Conservation (phyloP, 495 filamentous ascomycete species). For the Podospora fimiseda region DNA sequence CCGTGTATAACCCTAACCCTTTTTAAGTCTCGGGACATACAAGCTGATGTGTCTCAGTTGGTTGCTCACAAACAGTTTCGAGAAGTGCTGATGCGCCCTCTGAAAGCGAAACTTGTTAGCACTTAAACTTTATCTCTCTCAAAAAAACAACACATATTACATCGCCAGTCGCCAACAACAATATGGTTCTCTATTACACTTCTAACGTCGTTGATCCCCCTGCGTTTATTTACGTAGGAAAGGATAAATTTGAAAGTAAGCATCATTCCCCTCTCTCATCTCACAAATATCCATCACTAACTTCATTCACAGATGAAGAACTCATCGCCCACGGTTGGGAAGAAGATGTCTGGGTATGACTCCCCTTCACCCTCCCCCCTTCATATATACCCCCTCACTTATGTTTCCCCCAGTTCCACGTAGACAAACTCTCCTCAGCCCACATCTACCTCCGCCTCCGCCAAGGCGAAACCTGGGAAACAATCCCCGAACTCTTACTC, state of each 20-base stretch:
- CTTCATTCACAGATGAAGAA: constrained; percentile 69
- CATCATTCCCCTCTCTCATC: background rate
- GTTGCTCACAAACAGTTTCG: background rate
- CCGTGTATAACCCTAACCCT: constrained; percentile 6
- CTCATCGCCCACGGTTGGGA: constrained; percentile 89
- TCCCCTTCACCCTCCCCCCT: background rate
- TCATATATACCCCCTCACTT: background rate
- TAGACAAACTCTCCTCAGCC: constrained; percentile 92
- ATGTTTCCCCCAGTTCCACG: constrained; percentile 66
- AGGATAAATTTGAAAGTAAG: constrained; percentile 98
- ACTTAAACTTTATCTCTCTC: background rate
- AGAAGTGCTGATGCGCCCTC: background rate
- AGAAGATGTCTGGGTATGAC: constrained; percentile 69
- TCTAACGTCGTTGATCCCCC: constrained; percentile 65
- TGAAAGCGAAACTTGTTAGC: background rate
- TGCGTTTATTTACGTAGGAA: constrained; percentile 90
- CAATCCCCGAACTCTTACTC: constrained; percentile 66
- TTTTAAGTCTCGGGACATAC: background rate
- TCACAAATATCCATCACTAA: constrained; percentile 19
- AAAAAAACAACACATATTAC: background rate
- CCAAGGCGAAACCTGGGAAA: constrained; percentile 80
- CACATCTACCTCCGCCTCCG: constrained; percentile 88
- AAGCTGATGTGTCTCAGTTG: background rate
- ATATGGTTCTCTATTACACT: constrained; percentile 95
- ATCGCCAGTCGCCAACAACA: background rate